Base-by-base conservation (phyloP, 768 basidiomycete genomes). In the Dentipellis sp. region DNA sequence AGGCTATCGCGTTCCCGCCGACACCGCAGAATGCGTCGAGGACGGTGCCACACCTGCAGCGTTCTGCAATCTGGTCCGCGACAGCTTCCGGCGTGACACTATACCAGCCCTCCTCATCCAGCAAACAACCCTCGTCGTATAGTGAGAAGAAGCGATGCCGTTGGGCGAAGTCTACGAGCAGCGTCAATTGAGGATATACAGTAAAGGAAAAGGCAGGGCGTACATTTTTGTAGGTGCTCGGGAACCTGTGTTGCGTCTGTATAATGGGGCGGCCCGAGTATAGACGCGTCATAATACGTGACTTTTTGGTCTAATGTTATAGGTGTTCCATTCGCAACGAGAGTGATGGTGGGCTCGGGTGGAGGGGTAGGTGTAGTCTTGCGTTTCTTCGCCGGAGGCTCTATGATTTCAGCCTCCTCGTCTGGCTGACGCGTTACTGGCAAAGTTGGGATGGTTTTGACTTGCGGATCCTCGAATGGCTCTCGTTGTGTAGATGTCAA, bases 101-200 rank as follows among this genome's bases (percentile, higher is more conserved):
- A 71, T 88, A 98, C 95, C 94, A 97, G n/a, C 95, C 95, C 67
- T 95, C 92, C 61, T 89, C 83, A 60, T 98, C 97, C 10, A 98
- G 73, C 2, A 97, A 75, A 66, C 93, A 91, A 0, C 94, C 93
- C 0, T 82, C 69, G 22, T 84, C 79, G 62, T 92, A 94, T 34
- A 82, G 71, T 0, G 88, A 88, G 67, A 98, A 93, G 61, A 82
- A 84, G 1, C 91, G 82, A 54, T 81, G 77, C 35, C 95, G 77
- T 68, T 98, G 95, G 5, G 78, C 78, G 65, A 88, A 97, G 68
- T 97, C 94, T 98, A 64, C 37, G 22, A 10, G 8, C 39, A 12
- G 39, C 22, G 19, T 49, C 48, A 34, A 22, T 46, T 16, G 19
- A 22, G 19, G 22, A 9, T 23, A 53, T 54, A 37, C 51, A 49